Evolutionary conservation across 1,139 yeast species (phyloP).

Genomic region (Kluyveromyces sp.): DNA sequence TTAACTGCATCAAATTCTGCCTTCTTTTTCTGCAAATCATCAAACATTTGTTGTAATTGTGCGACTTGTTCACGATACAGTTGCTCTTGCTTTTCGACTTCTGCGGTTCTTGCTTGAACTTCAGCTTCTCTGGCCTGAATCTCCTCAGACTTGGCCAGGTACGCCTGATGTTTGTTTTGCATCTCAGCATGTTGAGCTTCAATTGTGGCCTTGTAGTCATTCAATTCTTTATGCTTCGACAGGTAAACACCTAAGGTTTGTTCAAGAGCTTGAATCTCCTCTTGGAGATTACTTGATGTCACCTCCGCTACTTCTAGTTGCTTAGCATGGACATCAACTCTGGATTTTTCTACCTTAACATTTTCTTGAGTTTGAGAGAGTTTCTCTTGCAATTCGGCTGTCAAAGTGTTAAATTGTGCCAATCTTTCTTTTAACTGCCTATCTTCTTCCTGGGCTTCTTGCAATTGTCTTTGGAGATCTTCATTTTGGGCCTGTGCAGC

Average conservation of each 20-base stretch:
- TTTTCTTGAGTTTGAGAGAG: conserved; percentile 45
- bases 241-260: conserved; percentile 23
- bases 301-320: conserved; percentile 58
- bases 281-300: conserved; percentile 35
- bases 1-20: conserved; percentile 32
- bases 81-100: conserved; percentile 31
- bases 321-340: conserved; percentile 57
- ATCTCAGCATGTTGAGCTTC: conserved; percentile 35
- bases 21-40: conserved; percentile 31
- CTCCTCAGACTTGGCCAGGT: conserved; percentile 27
- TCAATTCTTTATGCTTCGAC: conserved; percentile 32
- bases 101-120: conserved; percentile 26
- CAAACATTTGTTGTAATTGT: conserved; percentile 29
- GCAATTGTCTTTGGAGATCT: conserved; percentile 51
- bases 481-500: conserved; percentile 63
- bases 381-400: conserved; percentile 49
- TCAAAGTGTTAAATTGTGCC: conserved; percentile 59
- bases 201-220: conserved; percentile 31
- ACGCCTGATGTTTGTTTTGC: conserved; percentile 30
- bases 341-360: conserved; percentile 52
- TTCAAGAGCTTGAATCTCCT: conserved; percentile 42
- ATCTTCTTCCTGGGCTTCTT: conserved; percentile 61
- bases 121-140: conserved; percentile 28
- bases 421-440: conserved; percentile 58
- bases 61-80: conserved; percentile 32